Evolutionary conservation across 1,284 basidiomycete genomes (phyloP), one percentile per base, ranked within the genome.

Genomic region (Trichosporon ovoides): DNA sequence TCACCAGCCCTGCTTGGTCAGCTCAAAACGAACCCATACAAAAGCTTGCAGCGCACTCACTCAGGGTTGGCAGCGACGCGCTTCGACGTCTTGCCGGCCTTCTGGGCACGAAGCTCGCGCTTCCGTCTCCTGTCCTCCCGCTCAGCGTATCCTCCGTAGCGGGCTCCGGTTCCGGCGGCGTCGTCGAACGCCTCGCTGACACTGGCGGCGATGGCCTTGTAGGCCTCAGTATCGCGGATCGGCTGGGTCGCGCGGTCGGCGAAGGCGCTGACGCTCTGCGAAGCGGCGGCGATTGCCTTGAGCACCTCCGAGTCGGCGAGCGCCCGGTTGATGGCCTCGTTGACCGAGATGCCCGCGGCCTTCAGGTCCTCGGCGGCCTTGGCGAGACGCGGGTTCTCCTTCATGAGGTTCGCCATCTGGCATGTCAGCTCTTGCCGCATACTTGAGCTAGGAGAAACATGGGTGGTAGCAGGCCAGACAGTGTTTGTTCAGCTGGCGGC

Each of bases 171-270:
- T 28, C 70, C 72, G 3, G 65, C 64, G 58, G 89, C 90, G 74
- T 98, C 94, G 68, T 98, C 94, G 49, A 98, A 83, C 7, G 93
- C 91, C 67, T 98, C 95, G 22, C 91, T 80, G 18, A 98, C 80
- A 11, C 90, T 91, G 53, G 95, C 89, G 2, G 91, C 85, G 24
- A 98, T 81, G 0, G 87, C 82, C 80, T 96, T 96, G 81, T 98
- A 98, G 1, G 93, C 91, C 37, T 87, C 87, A 1, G 94, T 98
- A 64, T 98, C 93, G 35, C 95, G 87, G 65, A 99, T 88, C 13
- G 94, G 93, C 66, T 91, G 89, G 2, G 92, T 95, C 7, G 90
- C 87, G 55, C 86, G 84, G 60, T 86, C 85, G 33, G 74, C 71
- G 55, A 92, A 88, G 19, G 81, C 84, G 18, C 88, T 88, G 56